Base-by-base conservation (phyloP, 257 asterid species). In the Perilla frutescens region DNA sequence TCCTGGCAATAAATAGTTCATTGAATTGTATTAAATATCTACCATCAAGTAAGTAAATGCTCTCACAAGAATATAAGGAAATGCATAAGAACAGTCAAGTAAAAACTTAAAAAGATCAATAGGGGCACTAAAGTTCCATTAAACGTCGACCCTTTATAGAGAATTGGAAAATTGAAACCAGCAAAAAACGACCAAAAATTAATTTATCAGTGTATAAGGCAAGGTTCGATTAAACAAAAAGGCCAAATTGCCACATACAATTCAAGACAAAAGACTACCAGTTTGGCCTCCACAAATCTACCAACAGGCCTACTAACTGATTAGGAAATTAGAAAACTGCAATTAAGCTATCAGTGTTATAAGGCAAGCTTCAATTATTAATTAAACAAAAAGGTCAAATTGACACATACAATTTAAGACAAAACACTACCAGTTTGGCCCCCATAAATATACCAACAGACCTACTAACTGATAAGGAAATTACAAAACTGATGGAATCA, bases 371-470 rank as follows among this genome's bases (percentile, higher is more conserved):
- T 49, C 55, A 49, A 49, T 20, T 20, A 20, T 20, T 20, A 20
- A 20, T 13, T 34, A 34, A 43, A 66, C 29, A 37, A 47, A 70
- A 65, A 67, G 43, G 54, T 60, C 9, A 74, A 20, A 60, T 37
- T 37, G 62, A 39, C 45, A 56, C 55, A 61, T 6, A 37, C 26
- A 20, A 20, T 20, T 20, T 20, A 20, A 20, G 26, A 20, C 26
- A 20, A 20, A 20, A 20, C 26, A 43, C 2, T 4, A 62, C 62
- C 53, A 41, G n/a, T n/a, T 43, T 71, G 47, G 55, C 37, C 61
- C 29, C 48, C 49, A 66, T 14, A 34, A 64, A 58, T 40, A 53
- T 44, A 73, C 40, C 54, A 49, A 64, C 55, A 63, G 43, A 57
- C 43, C 59, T 26, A 10, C 63, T 45, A 37, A 29, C 40, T 40